Conservation (phyloP, 371 early-diverging fungal species). For the Lichtheimia ornata region DNA sequence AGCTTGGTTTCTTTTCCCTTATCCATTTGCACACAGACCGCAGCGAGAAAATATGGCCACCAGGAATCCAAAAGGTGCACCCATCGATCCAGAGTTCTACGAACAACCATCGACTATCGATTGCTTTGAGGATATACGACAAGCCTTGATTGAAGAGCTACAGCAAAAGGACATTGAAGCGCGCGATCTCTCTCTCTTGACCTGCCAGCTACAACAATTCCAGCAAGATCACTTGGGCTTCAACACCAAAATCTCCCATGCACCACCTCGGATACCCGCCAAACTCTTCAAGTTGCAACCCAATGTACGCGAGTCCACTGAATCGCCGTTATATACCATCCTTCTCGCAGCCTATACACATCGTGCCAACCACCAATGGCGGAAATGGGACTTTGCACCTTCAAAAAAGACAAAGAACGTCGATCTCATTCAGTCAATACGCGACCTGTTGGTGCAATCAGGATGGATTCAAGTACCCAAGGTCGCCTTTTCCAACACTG, state of each 20-base stretch:
- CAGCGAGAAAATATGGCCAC: conserved; percentile 16
- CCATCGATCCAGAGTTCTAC: conserved; percentile 43
- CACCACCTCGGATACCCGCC: conserved; percentile 58
- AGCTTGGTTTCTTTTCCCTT: too few species aligned
- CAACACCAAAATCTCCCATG: conserved; percentile 22
- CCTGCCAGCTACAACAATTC: conserved; percentile 62
- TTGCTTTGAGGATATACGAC: conserved; percentile 45
- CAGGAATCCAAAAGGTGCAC: conserved; percentile 38
- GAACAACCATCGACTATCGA: conserved; percentile 40
- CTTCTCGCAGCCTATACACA: conserved; percentile 55
- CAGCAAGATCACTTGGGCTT: conserved; percentile 66
- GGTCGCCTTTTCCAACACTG: conserved; percentile 53
- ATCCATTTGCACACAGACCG: too few species aligned
- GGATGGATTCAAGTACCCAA: conserved; percentile 41
- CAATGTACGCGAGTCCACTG: conserved; percentile 16
- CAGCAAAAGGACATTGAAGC: conserved; percentile 37
- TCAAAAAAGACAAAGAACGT: conserved; percentile 42
- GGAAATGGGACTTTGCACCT: conserved; percentile 59
- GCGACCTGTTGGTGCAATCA: conserved; percentile 32
- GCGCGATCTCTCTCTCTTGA: conserved; percentile 57
- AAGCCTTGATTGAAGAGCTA: conserved; percentile 45
- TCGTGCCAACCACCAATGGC: conserved; percentile 48
- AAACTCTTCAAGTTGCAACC: conserved; percentile 58
- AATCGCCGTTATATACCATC: conserved; percentile 51
- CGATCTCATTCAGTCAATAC: conserved; percentile 51